Base-by-base conservation (phyloP, 2,329 filamentous ascomycete species). In the Zymoseptoria tritici region DNA sequence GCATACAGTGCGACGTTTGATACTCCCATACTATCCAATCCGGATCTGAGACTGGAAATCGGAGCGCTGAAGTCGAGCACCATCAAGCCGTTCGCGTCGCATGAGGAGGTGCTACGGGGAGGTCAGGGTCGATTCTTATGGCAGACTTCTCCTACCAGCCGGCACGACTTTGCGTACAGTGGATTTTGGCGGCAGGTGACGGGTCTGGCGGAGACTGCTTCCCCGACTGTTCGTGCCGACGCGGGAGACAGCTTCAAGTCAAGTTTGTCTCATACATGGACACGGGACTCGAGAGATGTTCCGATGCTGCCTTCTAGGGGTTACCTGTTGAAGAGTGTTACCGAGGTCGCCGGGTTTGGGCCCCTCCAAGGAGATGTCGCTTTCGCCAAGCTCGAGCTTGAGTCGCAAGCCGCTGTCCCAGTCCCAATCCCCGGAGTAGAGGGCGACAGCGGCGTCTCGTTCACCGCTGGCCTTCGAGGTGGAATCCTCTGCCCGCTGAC, bases 211-310 rank as follows among this genome's bases (percentile, higher is more conserved):
- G 81, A 83, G 56, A 84, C 83, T 60, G 93, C 94, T 0, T 94
- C 90, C 21, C 87, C 90, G 1, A 90, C 88, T 0, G 84, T 97
- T 22, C 85, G 92, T 55, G 83, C 81, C 49, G 91, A 97, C 70
- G 91, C 93, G 0, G 94, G 93, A 6, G 91, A 99, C 76, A 89
- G 85, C 52, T 86, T 96, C 74, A 97, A 97, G 78, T 95, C 87
- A 72, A 89, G 89, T 66, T 75, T 97, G 66, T 86, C 87, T 55
- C 90, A 97, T 74, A 87, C 85, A 2, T 96, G 90, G 79, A 83
- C 85, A 54, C 83, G 86, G 62, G 94, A 99, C 72, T 81, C 84
- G 65, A 85, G 94, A 66, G 90, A 97, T 71, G 88, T 91, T 71
- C 86, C 91, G 1, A 85, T 96, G 72, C 82, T 99, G 7, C 92